Conservation (phyloP, 208 protist species). For the Crithidia thermophila region DNA sequence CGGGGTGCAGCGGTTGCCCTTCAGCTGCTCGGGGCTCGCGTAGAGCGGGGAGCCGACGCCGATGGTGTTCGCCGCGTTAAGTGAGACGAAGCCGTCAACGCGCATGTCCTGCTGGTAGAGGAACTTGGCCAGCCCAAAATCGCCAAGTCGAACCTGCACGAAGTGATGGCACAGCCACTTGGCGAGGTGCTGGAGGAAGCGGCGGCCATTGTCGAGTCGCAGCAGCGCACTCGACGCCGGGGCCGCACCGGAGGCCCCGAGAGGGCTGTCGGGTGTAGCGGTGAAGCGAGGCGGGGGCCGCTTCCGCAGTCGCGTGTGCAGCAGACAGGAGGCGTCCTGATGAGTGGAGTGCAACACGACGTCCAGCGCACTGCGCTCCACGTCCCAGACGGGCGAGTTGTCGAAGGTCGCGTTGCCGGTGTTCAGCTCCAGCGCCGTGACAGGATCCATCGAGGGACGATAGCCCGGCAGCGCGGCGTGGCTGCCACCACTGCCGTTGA, state of each 20-base stretch:
- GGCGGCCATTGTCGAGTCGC: neutral
- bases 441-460: neutral
- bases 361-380: constrained; percentile 19
- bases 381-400: constrained; percentile 23
- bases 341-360: constrained; percentile 18
- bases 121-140: constrained; percentile 82
- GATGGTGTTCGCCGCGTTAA: constrained; percentile 62
- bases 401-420: constrained; percentile 6
- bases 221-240: neutral
- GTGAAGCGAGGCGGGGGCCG: constrained; percentile 11
- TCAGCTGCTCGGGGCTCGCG: constrained; percentile 86
- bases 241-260: neutral
- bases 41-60: constrained; percentile 89
- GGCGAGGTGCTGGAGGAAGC: constrained; percentile 23
- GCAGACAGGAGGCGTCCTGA: constrained; percentile 14
- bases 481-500: neutral
- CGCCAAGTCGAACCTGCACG: constrained; percentile 76
- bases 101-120: constrained; percentile 37
- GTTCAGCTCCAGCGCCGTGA: neutral
- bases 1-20: constrained; percentile 54
- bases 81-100: constrained; percentile 40
- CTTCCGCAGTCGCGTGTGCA: constrained; percentile 21
- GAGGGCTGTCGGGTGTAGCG: neutral
- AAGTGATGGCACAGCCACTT: constrained; percentile 52
- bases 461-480: neutral